A percentile compares a stretch with the other conserved stretches of the same genome.
Conservation (phyloP, 2,329 filamentous ascomycete genomes). For the Aspergillus ustus region DNA sequence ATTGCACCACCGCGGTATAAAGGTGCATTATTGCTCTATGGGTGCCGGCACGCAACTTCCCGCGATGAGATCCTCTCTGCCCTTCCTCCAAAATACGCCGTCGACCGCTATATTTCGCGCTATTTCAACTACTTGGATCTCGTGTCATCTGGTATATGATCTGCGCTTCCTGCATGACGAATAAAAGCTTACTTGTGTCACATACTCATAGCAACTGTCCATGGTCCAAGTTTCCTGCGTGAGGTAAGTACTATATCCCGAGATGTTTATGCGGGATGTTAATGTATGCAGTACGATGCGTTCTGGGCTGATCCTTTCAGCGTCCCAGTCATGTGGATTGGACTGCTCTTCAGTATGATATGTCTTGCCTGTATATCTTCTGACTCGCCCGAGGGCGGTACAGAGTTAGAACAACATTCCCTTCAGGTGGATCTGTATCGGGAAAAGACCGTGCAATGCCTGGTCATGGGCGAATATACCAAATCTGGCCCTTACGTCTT, state of each 20-base stretch:
- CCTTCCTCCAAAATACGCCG: constrained; percentile 27
- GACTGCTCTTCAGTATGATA: constrained; percentile 49
- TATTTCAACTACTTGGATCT: constrained; percentile 35
- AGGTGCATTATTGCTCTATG: constrained; percentile 24
- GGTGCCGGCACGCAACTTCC: constrained; percentile 14
- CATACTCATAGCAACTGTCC: constrained; percentile 22
- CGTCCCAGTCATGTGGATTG: constrained; percentile 50
- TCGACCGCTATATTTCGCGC: constrained; percentile 32
- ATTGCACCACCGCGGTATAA: neutral
- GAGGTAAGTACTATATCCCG: constrained; percentile 28
- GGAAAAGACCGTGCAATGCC: constrained; percentile 54
- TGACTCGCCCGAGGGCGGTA: constrained; percentile 7
- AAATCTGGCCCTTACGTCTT: constrained; percentile 58
- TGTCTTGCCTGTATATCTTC: constrained; percentile 28
- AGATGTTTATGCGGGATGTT: neutral
- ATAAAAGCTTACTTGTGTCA: neutral
- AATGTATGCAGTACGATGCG: constrained; percentile 40
- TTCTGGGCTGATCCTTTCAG: constrained; percentile 50
- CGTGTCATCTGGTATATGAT: constrained; percentile 18
- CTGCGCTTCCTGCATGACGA: neutral
- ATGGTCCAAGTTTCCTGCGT: constrained; percentile 36
- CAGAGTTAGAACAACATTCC: constrained; percentile 10
- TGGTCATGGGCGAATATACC: constrained; percentile 60
- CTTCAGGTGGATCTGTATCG: constrained; percentile 28
- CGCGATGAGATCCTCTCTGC: constrained; percentile 28